Evolutionary conservation across 164 flowering plant species (phyloP), one percentile per base, ranked within the genome.

Genomic region (Santalum album): DNA sequence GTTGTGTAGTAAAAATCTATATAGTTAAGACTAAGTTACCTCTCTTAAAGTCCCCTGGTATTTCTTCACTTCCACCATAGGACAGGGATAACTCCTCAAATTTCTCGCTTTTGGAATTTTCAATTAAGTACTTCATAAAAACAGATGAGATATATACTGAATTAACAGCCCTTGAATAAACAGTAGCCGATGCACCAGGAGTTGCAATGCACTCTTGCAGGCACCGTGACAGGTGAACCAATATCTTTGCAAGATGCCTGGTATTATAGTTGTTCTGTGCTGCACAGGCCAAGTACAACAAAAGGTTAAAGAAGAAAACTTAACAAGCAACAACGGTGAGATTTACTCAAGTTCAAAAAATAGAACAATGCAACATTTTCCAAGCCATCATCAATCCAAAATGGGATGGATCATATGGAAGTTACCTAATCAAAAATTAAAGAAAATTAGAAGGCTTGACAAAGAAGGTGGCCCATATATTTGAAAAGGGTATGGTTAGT

Each of bases 171-270:
- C 82, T 87, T 39, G 52, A 29, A 65, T 69, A 64, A 52, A 68
- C 66, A 14, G 56, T 19, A 16, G 82, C 56, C 46, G 76, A 60
- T 40, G 64, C 70, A 57, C 65, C 78, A 47, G 87, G 68, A 54
- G 71, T 56, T 42, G 87, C 67, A 61, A 72, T 53, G 51, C 65
- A 77, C 59, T 92, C 98, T 78, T 86, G 90, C 76, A 92, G 72
- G 61, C 95, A 87, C 73, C 72, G 68, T 35, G 79, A 69, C 23
- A 92, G 68, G 72, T 89, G 94, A 60, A 89, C 79, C 74, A 92
- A 72, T 57, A 87, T 66, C 76, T 89, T 92, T 18, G 87, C 80
- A 58, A 92, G 94, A 70, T 92, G 99, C 76, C 91, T 83, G 22
- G 99, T 85, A 57, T 55, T 49, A 55, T 68, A 65, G 55, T 84